Evolutionary conservation across 2,329 filamentous ascomycete species (phyloP).

Genomic region (Aureobasidium musti): DNA sequence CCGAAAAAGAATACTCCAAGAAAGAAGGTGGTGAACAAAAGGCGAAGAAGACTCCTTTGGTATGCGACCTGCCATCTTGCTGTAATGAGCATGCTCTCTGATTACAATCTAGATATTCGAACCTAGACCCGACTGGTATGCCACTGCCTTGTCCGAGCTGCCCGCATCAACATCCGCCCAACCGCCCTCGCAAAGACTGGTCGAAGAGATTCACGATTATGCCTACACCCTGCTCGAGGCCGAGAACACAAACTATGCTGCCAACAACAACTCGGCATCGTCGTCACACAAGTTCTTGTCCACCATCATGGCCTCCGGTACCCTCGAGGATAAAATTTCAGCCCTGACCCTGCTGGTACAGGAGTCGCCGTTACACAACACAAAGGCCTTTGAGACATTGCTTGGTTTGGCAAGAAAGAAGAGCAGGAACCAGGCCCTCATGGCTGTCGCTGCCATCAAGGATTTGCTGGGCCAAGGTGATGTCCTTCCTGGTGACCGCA

Average conservation of each 20-base stretch:
- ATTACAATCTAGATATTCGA: constrained; percentile 54
- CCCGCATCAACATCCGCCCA: constrained; percentile 49
- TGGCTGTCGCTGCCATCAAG: constrained; percentile 88
- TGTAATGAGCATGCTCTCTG: constrained; percentile 30
- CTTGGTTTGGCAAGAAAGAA: constrained; percentile 85
- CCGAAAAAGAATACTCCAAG: constrained; percentile 36
- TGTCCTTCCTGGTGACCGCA: constrained; percentile 77
- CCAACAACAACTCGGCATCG: constrained; percentile 70
- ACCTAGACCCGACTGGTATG: constrained; percentile 69
- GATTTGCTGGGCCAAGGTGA: constrained; percentile 91
- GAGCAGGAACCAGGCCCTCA: constrained; percentile 87
- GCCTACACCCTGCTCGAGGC: constrained; percentile 73
- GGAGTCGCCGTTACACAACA: constrained; percentile 92
- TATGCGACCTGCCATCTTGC: background rate
- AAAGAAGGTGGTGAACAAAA: constrained; percentile 37
- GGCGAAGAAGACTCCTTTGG: constrained; percentile 33
- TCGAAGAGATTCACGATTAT: constrained; percentile 66
- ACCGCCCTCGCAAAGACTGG: constrained; percentile 53
- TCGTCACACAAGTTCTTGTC: constrained; percentile 95
- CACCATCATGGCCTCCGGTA: constrained; percentile 95
- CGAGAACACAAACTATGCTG: constrained; percentile 74
- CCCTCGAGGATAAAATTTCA: constrained; percentile 93
- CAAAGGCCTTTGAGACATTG: constrained; percentile 82
- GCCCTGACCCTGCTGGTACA: constrained; percentile 92
- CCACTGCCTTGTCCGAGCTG: constrained; percentile 58